Evolutionary conservation across 345 rosid genomes (phyloP), one percentile per base, ranked within the genome.

Genomic region (Garcia nutans): DNA sequence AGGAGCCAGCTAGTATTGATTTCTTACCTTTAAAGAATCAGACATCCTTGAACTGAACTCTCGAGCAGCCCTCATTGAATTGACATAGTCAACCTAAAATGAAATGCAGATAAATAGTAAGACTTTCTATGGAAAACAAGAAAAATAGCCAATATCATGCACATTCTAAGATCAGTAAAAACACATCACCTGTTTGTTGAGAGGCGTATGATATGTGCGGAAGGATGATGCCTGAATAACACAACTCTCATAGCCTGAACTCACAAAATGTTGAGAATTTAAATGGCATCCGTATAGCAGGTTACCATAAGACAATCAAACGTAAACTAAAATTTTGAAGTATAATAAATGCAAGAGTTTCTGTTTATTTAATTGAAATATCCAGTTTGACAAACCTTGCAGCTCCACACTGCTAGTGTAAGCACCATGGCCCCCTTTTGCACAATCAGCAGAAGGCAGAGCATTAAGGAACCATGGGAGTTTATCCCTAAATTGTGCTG

Each of bases 401-500:
- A 93, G 79, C 77, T 93, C 92, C 77, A 96, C 93, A 83, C 99
- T 93, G 86, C 68, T 87, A 47, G 93, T 87, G 81, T 96, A 93
- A 78, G 99, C 99, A 81, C 99, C 98, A 83, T 88, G 97, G 71
- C 99, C 99, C 59, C 97, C 99, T 88, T 96, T 96, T 26, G 99
- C 92, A 88, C 99, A 96, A 76, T 92, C 97, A 66, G 93, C 92
- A 45, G 99, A 96, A 59, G 99, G 99, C 80, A 96, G 85, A 57
- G n/a, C n/a, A 68, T 78, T 83, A 54, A 96, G 98, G 86, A 96
- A 96, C 97, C 97, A 93, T 71, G 99, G 99, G 76, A 96, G 95
- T 84, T 93, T 96, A 82, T 91, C 95, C 88, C 64, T 89, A 65
- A 93, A 96, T 72, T 93, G 98, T 69, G 81, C 55, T 16, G 98